Evolutionary conservation across 2,329 filamentous ascomycete genomes (phyloP), one percentile per base, ranked within the genome.

Genomic region (Penicillium capsulatum): DNA sequence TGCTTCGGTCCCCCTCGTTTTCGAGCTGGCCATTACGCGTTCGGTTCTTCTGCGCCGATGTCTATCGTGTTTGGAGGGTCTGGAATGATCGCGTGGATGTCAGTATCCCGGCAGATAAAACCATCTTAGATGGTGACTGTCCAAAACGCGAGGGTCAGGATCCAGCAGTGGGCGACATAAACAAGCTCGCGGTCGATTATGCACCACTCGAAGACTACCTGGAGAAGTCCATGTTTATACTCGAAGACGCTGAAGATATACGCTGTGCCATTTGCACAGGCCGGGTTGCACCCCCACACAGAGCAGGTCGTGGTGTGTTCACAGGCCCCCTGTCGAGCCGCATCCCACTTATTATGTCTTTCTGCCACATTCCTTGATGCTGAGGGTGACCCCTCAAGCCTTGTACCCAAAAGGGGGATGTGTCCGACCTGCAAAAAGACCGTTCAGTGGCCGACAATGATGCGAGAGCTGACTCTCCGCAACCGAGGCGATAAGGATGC

Each of bases 1-100:
- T 98, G 1, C 73, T 94, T 1, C 76, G 84, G 1, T 85, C 89
- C 2, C 76, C 79, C 2, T 92, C 86, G 61, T 97, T 97, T 60
- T 70, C 73, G 11, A 72, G 81, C 31, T 95, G 89, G 91, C 91
- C 91, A 14, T 70, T 98, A 37, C 77, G 77, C 37, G 60, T 96
- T 32, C 81, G 85, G 16, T 91, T 97, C 64, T 91, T 95, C 51
- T 73, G 74, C 2, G 67, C 71, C 3, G 85, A 91, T 43, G 81
- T 87, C 0, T 76, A 84, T 53, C 67, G 67, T 14, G 73, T 76
- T 1, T 97, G 91, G 91, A 60, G 73, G 13, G 71, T 64, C 34
- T 81, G 77, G 71, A 73, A 72, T 31, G 64, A 70, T 3, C 63
- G 71, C 2, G 70, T 74, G 2, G 62, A 72, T 34, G 71, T 73